Base-by-base conservation (phyloP, 441 rosid genomes). In the Hypseocharis bilobata region DNA sequence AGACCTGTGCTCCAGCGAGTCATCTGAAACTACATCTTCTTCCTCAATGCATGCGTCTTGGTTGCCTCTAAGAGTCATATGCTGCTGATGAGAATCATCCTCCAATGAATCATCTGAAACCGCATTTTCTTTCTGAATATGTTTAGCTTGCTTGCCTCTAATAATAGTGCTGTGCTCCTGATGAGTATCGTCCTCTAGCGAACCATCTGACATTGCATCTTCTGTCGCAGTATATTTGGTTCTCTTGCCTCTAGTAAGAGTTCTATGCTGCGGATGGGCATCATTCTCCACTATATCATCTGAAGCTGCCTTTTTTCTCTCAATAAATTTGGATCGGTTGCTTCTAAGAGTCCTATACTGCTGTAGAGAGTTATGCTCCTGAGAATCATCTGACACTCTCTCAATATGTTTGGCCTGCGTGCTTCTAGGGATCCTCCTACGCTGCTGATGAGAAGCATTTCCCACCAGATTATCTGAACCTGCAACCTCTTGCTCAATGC, bases 71-170 rank as follows among this genome's bases (percentile, higher is more conserved):
- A 62, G 72, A 60, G 63, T 71, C 40, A 70, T 63, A 20, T 23
- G 34, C 29, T 13, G 34, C 13, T 32, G 45, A 0, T 16, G 64
- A 23, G n/a, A 17, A 38, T 36, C 13, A 51, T 69, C 75, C 58
- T 76, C 88, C 64, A 77, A 73, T 30, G 84, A 82, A 83, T 84
- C 82, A 77, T 90, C 87, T 25, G 89, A 86, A 77, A 72, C 80
- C 17, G 72, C 85, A 67, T 76, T 69, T 69, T 85, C 88, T 22
- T 72, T 47, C 62, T 74, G 73, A 23, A 25, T 54, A 51, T 65
- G 62, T 55, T 67, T 76, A 38, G 69, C 62, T 38, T 49, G 71
- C 65, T 70, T 72, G 45, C 44, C 64, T n/a, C n/a, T n/a, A n/a
- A n/a, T n/a, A 65, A 42, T 19, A 65, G 62, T 67, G 20, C 45